Evolutionary conservation across 352 stramenopile species (phyloP).

Genomic region (Phytophthora palmivora): DNA sequence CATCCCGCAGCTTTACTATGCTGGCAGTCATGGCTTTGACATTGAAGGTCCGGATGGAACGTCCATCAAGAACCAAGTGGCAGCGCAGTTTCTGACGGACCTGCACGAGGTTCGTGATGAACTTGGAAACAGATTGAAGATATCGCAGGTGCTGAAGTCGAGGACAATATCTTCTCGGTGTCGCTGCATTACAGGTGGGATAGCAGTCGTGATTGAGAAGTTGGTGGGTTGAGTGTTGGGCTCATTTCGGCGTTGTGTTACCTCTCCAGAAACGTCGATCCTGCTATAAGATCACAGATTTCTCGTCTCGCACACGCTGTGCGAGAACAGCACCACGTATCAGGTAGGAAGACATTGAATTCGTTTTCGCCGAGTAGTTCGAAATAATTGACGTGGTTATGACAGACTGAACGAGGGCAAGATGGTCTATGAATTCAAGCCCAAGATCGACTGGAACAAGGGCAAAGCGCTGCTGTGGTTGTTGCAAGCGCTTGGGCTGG

Average conservation of each 20-base stretch:
- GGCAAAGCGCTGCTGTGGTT: conserved; percentile 91
- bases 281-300: conserved; percentile 45
- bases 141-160: conserved; percentile 75
- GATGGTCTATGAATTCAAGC: conserved; percentile 92
- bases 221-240: conserved; percentile 1
- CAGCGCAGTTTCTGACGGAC: conserved; percentile 73
- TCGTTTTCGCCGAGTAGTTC: conserved; percentile 2
- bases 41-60: conserved; percentile 84
- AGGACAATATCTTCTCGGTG: conserved; percentile 92
- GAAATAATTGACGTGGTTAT: not conserved
- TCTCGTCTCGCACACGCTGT: conserved; percentile 48
- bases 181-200: conserved; percentile 88
- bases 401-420: conserved; percentile 82
- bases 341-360: conserved; percentile 36
- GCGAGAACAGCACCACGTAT: conserved; percentile 62
- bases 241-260: conserved; percentile 8
- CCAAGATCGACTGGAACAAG: conserved; percentile 94
- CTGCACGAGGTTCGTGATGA: conserved; percentile 66
- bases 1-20: conserved; percentile 91
- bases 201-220: not conserved
- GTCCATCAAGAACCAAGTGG: conserved; percentile 86
- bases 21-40: conserved; percentile 91
- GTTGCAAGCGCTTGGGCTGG: conserved; percentile 73
- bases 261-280: conserved; percentile 64
- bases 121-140: conserved; percentile 50